phyloP scores from a whole-genome alignment of 2,329 filamentous ascomycete genomes.

The Colletotrichum nymphaeae region DNA sequence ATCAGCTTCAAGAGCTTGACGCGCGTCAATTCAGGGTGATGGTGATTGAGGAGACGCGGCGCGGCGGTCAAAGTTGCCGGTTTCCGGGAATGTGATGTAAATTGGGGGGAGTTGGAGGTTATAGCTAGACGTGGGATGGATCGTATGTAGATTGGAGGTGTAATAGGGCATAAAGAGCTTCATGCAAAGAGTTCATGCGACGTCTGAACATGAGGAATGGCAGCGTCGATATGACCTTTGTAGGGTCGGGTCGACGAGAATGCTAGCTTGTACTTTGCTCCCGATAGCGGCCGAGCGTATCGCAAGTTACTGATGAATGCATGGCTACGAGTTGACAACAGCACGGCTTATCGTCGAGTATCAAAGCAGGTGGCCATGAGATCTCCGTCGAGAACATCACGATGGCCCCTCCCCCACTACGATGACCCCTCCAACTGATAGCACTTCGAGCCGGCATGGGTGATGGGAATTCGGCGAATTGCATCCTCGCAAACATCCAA shows the following conservation, averaged over 20 bases:
- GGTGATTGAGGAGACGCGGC: not conserved
- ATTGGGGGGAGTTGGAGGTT: not conserved
- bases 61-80: not conserved
- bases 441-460: not conserved
- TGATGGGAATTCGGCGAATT: not conserved
- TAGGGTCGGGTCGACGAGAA: not conserved
- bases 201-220: not conserved
- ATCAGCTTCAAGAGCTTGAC: not conserved
- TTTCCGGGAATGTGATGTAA: not conserved
- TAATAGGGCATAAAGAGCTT: not conserved
- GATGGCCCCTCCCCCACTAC: not conserved
- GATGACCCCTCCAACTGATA: not conserved
- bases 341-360: not conserved
- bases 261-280: not conserved
- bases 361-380: not conserved
- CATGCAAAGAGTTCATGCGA: not conserved
- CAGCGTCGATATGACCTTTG: not conserved
- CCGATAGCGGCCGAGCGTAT: not conserved
- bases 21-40: not conserved
- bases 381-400: not conserved
- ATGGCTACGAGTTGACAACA: not conserved
- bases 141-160: not conserved
- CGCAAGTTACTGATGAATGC: not conserved
- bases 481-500: not conserved
- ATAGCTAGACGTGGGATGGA: too few species aligned